Base-by-base conservation (phyloP, 2,329 filamentous ascomycete species). In the Hymenoscyphus occultus region DNA sequence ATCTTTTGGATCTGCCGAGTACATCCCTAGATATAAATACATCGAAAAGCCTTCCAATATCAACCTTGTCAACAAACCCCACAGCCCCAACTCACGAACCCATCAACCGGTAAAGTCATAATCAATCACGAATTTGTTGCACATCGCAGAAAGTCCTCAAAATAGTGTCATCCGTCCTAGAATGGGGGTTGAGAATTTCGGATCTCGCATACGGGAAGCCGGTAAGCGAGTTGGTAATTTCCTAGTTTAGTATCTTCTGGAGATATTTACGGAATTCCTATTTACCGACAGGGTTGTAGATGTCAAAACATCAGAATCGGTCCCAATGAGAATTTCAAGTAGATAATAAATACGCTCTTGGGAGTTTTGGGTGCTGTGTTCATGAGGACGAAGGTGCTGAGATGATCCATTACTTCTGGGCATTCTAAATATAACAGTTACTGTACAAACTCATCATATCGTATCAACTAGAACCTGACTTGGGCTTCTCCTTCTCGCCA, bases 221-320 rank as follows among this genome's bases (percentile, higher is more conserved):
- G 48, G 1, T 54, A 54, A 28, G 48, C 48, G 48, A 54, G 48
- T 54, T 54, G 19, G 48, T 22, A 54, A 54, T 54, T 54, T 54
- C 19, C 48, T 54, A 28, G 48, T 54, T 54, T 10, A 22, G 19
- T 54, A 10, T 54, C 12, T 54, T 22, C 1, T 28, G 19, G 22
- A 22, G 13, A 13, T 35, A 35, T 35, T 35, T 35, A 35, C 35
- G 35, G 35, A 35, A 35, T 35, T 35, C 35, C 5, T 35, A 35
- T 35, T 35, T 35, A 35, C 35, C 35, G 35, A 4, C 35, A 35
- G 35, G 35, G 35, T 35, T 35, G 35, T 35, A 35, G 35, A 35
- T 35, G 35, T 35, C 35, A 35, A 35, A 35, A 35, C 9, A 35
- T 7, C 5, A 35, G 35, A 35, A 35, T 35, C 35, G 9, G 35